phyloP scores from a whole-genome alignment of 768 basidiomycete genomes.

The Russula abietina region DNA sequence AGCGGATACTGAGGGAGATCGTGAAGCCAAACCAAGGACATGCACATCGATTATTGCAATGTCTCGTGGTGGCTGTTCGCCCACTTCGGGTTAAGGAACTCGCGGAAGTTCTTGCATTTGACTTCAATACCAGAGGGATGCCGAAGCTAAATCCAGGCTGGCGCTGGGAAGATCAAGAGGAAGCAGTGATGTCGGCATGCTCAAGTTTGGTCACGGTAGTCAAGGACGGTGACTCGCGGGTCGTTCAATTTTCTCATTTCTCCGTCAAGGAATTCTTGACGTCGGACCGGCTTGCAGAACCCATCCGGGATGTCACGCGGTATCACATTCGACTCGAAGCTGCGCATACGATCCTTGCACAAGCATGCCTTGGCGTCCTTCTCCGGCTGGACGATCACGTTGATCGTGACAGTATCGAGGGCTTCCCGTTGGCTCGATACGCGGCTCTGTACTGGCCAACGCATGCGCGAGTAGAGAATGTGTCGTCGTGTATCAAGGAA shows the following conservation, averaged over 20 bases:
- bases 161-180: conserved; percentile 1
- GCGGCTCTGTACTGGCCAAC: background rate
- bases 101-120: background rate
- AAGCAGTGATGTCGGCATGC: conserved; percentile 1
- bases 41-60: conserved; percentile 10
- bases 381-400: background rate
- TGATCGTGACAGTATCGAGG: background rate
- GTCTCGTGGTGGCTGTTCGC: background rate
- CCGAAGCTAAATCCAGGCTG: background rate
- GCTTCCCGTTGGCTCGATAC: background rate
- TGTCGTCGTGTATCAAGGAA: background rate
- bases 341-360: background rate
- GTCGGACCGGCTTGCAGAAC: background rate
- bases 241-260: conserved; percentile 5
- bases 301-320: background rate
- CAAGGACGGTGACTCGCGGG: background rate
- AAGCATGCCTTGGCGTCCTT: background rate
- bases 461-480: background rate
- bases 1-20: conserved; percentile 5
- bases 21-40: background rate
- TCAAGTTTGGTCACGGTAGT: background rate
- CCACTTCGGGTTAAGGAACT: conserved; percentile 1
- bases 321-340: background rate
- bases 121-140: background rate
- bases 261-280: conserved; percentile 8